Conservation (phyloP, 2,329 filamentous ascomycete species). For the Pestalotiopsis fici region DNA sequence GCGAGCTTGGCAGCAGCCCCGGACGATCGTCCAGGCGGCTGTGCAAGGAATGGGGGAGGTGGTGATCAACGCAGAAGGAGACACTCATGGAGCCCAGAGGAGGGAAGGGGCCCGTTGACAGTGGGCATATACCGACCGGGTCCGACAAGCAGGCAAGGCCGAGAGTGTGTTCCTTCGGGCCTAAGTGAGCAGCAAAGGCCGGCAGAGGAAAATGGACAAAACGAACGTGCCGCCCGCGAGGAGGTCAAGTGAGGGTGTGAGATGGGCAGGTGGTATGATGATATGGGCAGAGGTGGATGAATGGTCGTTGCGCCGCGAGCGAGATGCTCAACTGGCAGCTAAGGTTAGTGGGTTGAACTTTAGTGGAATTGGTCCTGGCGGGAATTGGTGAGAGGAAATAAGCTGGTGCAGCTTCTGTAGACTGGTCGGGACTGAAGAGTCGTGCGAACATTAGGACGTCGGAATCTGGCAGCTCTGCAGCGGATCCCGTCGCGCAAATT, state of each 20-base stretch:
- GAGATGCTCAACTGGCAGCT: not conserved
- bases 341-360: not conserved
- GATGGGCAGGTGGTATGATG: not conserved
- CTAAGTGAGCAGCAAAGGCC: not conserved
- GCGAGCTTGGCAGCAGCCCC: not conserved
- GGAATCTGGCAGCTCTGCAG: not conserved
- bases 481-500: slow-evolving; percentile 1
- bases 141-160: not conserved
- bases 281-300: not conserved
- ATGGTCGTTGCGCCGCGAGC: not conserved
- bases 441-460: not conserved
- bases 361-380: not conserved
- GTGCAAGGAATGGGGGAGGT: not conserved
- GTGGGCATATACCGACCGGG: not conserved
- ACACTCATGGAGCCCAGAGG: not conserved
- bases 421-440: not conserved
- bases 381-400: not conserved
- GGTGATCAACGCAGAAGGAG: not conserved
- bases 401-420: not conserved
- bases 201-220: not conserved
- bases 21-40: not conserved
- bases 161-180: not conserved
- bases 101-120: not conserved
- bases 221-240: not conserved
- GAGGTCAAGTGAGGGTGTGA: not conserved